phyloP scores from a whole-genome alignment of 208 protist species.

The Trypanosoma boissoni region DNA sequence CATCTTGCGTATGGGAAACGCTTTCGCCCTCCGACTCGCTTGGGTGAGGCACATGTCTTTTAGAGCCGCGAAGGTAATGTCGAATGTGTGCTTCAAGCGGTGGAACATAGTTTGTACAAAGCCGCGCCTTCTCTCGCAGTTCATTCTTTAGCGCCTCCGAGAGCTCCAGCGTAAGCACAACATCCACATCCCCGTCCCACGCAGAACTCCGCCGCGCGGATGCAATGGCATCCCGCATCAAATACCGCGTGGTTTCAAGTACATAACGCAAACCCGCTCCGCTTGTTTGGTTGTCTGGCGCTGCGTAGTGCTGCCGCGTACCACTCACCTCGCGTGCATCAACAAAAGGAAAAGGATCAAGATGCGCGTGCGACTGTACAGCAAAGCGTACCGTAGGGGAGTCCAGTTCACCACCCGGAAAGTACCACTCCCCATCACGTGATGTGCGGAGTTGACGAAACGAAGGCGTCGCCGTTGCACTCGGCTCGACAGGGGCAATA shows the following conservation, averaged over 20 bases:
- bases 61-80: slow-evolving; percentile 37
- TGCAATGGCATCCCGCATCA: slow-evolving; percentile 34
- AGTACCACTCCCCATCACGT: slow-evolving; percentile 41
- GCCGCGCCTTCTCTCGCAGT: slow-evolving; percentile 62
- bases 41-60: slow-evolving; percentile 19
- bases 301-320: background rate
- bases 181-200: slow-evolving; percentile 20
- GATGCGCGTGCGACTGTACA: slow-evolving; percentile 58
- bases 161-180: slow-evolving; percentile 48
- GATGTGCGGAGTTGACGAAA: slow-evolving; percentile 45
- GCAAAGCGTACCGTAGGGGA: slow-evolving; percentile 38
- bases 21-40: background rate
- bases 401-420: slow-evolving; percentile 60
- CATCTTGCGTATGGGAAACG: background rate
- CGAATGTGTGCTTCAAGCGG: slow-evolving; percentile 48
- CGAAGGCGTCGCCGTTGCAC: slow-evolving; percentile 35
- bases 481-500: slow-evolving; percentile 44
- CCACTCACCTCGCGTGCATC: background rate
- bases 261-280: slow-evolving; percentile 42
- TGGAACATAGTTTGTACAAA: slow-evolving; percentile 64
- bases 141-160: slow-evolving; percentile 48
- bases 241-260: slow-evolving; percentile 56
- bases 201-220: background rate
- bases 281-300: background rate
- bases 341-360: slow-evolving; percentile 55